Percentiles rank a stretch among this genome's conserved stretches.
Evolutionary conservation across 495 filamentous ascomycete species (phyloP).

Genomic region (Aspergillus affinis): DNA sequence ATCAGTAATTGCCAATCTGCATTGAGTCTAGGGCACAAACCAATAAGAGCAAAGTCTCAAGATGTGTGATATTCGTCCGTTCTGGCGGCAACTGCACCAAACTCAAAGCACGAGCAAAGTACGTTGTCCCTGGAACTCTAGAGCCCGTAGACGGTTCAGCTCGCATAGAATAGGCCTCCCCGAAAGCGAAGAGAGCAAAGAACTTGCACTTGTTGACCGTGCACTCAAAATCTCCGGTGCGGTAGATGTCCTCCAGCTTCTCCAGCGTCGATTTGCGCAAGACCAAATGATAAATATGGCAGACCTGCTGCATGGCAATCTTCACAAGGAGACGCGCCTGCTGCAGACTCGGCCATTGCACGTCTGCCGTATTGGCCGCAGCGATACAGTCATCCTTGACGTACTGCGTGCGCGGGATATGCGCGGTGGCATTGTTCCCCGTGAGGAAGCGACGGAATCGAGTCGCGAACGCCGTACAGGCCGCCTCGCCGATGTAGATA

Average conservation of each 20-base stretch:
- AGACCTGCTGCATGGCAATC: conserved; percentile 43
- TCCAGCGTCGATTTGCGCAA: conserved; percentile 44
- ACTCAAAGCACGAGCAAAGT: conserved; percentile 44
- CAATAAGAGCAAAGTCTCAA: conserved; percentile 41
- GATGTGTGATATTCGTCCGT: conserved; percentile 41
- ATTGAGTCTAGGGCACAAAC: conserved; percentile 21
- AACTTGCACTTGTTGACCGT: conserved; percentile 42
- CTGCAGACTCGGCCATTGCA: conserved; percentile 41
- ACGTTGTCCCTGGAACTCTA: conserved; percentile 42
- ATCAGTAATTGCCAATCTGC: conserved; percentile 1
- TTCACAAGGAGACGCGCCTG: conserved; percentile 43
- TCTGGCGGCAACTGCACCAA: conserved; percentile 43
- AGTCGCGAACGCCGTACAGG: conserved; percentile 48
- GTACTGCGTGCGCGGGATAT: conserved; percentile 44
- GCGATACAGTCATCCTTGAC: conserved; percentile 38
- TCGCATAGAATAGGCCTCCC: conserved; percentile 43
- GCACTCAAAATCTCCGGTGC: conserved; percentile 34
- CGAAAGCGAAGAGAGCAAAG: conserved; percentile 47
- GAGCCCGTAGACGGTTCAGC: conserved; percentile 35
- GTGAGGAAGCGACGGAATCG: conserved; percentile 45
- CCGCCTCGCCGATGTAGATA: conserved; percentile 47
- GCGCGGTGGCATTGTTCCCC: conserved; percentile 36
- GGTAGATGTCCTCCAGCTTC: conserved; percentile 45
- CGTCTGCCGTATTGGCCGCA: conserved; percentile 31
- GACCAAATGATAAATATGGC: conserved; percentile 42